Percentiles rank a stretch among this genome's conserved stretches.
Conservation (phyloP, 306 rosid genomes). For the Geum urbanum region DNA sequence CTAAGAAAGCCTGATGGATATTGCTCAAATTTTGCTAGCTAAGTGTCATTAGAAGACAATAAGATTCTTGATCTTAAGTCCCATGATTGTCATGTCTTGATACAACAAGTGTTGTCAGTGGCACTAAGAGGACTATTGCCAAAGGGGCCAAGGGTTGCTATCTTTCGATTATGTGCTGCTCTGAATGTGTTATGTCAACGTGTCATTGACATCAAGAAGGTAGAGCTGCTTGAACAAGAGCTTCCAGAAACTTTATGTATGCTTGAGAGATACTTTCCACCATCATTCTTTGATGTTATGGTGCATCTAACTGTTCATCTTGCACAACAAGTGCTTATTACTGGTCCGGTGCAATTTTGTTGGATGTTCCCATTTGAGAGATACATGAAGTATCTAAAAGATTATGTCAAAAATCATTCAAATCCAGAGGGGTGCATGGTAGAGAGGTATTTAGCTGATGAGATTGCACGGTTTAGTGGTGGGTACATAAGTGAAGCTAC, state of each 20-base stretch:
- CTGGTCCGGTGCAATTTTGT: not conserved
- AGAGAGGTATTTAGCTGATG: not conserved
- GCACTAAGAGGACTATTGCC: not conserved
- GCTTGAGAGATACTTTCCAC: not conserved
- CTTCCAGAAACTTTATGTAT: not conserved
- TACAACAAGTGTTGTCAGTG: not conserved
- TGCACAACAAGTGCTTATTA: not conserved
- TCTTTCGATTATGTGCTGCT: not conserved
- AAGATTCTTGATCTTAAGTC: not conserved
- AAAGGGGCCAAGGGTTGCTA: not conserved
- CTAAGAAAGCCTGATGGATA: slow-evolving; percentile 3
- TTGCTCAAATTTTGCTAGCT: not conserved
- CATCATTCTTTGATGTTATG: not conserved
- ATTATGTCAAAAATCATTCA: not conserved
- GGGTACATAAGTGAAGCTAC: not conserved
- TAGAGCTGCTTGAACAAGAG: not conserved
- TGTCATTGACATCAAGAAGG: not conserved
- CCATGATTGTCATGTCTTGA: not conserved
- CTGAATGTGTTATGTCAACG: not conserved
- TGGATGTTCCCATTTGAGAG: not conserved
- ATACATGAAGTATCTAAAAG: not conserved
- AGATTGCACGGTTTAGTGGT: not conserved
- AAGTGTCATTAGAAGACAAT: not conserved
- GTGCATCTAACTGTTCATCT: not conserved
- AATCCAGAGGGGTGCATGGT: not conserved